Base-by-base conservation (phyloP, 2,329 filamentous ascomycete species). In the Diaporthe humulicola region DNA sequence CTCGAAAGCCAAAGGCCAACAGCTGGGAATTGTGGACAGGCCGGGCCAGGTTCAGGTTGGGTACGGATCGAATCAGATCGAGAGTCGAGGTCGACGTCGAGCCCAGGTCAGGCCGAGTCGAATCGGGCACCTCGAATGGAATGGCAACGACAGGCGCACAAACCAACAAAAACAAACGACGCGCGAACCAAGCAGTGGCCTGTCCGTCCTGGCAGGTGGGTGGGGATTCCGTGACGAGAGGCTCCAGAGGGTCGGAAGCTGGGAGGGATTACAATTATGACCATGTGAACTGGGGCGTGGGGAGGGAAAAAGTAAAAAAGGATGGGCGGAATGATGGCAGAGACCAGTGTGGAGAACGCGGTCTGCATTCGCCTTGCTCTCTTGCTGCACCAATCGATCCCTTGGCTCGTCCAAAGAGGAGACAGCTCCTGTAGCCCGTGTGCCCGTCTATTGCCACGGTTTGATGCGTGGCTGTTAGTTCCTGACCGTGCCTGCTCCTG, bases 221-320 rank as follows among this genome's bases (percentile, higher is more conserved):
- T 73, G 60, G 73, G 60, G 73, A 52, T 61, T 42, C 17, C 17
- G 73, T 28, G 70, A 66, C 61, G 60, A 56, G 54, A 66, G 61
- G 56, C 70, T 67, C 64, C 61, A 67, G 30, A 52, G 42, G 61
- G 61, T 67, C 61, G 28, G 36, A 25, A 60, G 48, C 38, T 36
- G 40, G 60, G 19, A 58, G 36, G 54, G 40, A 67, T 75, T 28
- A 58, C 38, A 38, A 45, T 36, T 61, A 28, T 57, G 58, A 71
- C 61, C 60, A 66, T 52, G 40, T 33, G 58, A 52, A 73, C 50
- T n/a, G 70, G 60, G 73, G 54, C 73, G 60, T 70, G 73, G 52
- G 52, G 52, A 36, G 30, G 70, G 61, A 56, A 50, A 50, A 73
- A 61, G 61, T 54, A 38, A 57, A 56, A 64, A 58, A 22, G 61